Evolutionary conservation across 345 rosid species (phyloP).

Genomic region (Arabidopsis arenosa): DNA sequence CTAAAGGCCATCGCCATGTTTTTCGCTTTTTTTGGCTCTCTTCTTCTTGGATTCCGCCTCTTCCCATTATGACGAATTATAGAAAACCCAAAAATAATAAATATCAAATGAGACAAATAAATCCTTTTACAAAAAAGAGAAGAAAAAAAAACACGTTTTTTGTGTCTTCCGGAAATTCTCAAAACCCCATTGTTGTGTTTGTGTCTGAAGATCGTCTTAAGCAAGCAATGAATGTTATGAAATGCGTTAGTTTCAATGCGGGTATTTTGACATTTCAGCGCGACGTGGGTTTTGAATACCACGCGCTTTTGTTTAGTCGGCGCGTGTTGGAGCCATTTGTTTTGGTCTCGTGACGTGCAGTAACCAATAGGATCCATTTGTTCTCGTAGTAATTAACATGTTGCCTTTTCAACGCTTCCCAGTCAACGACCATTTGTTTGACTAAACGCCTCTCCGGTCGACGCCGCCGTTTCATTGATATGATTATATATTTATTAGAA

Average conservation of each 20-base stretch:
- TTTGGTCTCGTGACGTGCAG: slow-evolving; percentile 47
- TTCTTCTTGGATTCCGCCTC: slow-evolving; percentile 42
- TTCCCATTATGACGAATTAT: slow-evolving; percentile 42
- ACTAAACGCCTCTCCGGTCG: background rate
- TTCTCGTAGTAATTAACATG: slow-evolving; percentile 11
- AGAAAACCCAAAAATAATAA: background rate
- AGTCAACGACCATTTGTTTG: slow-evolving; percentile 34
- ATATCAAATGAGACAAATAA: background rate
- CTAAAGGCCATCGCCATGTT: slow-evolving; percentile 54
- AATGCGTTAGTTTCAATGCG: slow-evolving; percentile 35
- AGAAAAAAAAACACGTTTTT: slow-evolving; percentile 16
- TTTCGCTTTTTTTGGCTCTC: slow-evolving; percentile 41
- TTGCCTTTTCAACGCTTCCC: slow-evolving; percentile 23
- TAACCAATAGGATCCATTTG: slow-evolving; percentile 48
- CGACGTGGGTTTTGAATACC: slow-evolving; percentile 15
- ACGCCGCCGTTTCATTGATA: background rate
- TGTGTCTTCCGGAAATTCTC: slow-evolving; percentile 9
- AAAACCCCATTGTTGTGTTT: slow-evolving; percentile 27
- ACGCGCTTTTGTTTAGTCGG: slow-evolving; percentile 35
- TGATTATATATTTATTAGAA: background rate
- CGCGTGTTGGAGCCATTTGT: slow-evolving; percentile 28
- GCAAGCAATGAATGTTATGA: slow-evolving; percentile 28
- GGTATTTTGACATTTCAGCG: slow-evolving; percentile 38
- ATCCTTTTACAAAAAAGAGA: background rate
- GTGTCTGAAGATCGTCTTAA: slow-evolving; percentile 24